A percentile compares a stretch with the other conserved stretches of the same genome.
Evolutionary conservation across 139 green algal genomes (phyloP).

Genomic region (Gonium pectorale): DNA sequence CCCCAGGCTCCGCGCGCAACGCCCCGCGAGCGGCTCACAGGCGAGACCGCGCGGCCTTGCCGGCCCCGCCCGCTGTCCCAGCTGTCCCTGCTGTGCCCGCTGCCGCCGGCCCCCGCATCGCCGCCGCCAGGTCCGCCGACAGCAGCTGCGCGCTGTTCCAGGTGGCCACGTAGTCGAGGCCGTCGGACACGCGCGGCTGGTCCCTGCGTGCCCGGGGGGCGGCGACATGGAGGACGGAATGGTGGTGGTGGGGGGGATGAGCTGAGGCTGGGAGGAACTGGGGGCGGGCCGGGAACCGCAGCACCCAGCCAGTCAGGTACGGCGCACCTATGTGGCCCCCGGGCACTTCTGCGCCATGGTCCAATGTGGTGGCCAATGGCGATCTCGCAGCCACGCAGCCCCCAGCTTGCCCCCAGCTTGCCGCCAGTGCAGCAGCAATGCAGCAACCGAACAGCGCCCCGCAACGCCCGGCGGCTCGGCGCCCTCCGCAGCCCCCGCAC

Average conservation of each 20-base stretch:
- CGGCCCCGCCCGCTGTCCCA: not conserved
- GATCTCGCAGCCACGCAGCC: too few species aligned
- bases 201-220: not conserved
- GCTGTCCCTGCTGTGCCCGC: not conserved
- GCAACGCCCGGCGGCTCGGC: too few species aligned
- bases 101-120: not conserved
- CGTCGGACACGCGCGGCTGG: constrained; percentile 24
- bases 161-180: constrained; percentile 53
- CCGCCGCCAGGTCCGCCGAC: not conserved
- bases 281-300: not conserved
- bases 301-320: too few species aligned
- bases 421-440: too few species aligned
- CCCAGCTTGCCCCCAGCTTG: too few species aligned
- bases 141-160: constrained; percentile 56
- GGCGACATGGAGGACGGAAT: not conserved
- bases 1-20: too few species aligned
- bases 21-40: too few species aligned
- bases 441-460: too few species aligned
- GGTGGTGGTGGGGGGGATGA: too few species aligned
- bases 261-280: not conserved
- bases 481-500: not conserved
- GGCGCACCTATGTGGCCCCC: too few species aligned
- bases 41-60: not conserved
- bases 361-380: too few species aligned
- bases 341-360: too few species aligned